Evolutionary conservation across 2,329 filamentous ascomycete genomes (phyloP).

Genomic region (Verticillium alfalfae): DNA sequence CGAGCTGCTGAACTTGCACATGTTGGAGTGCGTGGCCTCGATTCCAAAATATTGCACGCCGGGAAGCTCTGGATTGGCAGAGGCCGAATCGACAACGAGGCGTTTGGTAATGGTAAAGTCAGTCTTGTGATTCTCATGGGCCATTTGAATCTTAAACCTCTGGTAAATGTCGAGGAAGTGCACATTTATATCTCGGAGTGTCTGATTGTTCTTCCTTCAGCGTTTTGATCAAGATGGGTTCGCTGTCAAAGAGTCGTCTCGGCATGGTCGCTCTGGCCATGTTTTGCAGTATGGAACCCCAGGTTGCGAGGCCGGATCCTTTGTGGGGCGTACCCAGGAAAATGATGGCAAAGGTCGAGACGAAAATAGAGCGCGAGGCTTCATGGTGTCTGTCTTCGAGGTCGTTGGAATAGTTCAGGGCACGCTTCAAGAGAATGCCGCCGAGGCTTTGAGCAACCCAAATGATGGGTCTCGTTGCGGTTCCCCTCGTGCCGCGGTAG

Average conservation of each 20-base stretch:
- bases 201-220: conserved; percentile 70
- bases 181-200: conserved; percentile 66
- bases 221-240: conserved; percentile 62
- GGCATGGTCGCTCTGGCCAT: conserved; percentile 63
- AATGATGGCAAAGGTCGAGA: conserved; percentile 70
- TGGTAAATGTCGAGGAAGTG: conserved; percentile 68
- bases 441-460: conserved; percentile 73
- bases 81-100: conserved; percentile 64
- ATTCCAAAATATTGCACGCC: conserved; percentile 71
- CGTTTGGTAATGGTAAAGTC: conserved; percentile 59
- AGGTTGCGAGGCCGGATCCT: conserved; percentile 62
- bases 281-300: conserved; percentile 61
- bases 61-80: conserved; percentile 63
- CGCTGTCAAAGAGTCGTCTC: conserved; percentile 58
- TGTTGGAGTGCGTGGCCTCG: conserved; percentile 63
- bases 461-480: conserved; percentile 61
- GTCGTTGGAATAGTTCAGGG: conserved; percentile 62
- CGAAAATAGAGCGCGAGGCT: conserved; percentile 61
- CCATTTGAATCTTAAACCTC: conserved; percentile 69
- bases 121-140: conserved; percentile 68
- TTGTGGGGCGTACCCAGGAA: conserved; percentile 75
- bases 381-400: conserved; percentile 54
- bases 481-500: conserved; percentile 53
- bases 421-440: conserved; percentile 66
- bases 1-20: conserved; percentile 66